Evolutionary conservation across 257 asterid species (phyloP), one percentile per base, ranked within the genome.

Genomic region (Mitragyna speciosa): DNA sequence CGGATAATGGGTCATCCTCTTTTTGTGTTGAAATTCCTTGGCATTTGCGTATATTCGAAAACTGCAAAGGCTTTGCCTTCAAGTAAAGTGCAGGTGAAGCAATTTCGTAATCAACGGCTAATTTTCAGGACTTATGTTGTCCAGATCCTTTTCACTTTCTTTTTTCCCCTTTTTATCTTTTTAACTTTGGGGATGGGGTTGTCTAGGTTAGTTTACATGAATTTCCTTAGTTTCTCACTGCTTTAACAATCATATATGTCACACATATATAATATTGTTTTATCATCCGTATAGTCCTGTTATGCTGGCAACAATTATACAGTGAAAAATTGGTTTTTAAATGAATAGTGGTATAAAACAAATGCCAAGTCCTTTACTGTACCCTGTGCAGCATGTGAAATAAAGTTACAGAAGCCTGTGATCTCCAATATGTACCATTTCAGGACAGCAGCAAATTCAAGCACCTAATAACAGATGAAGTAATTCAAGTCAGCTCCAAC

Each of bases 101-200:
- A 73, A 28, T 19, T 30, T 73, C 65, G 66, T 73, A 73, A 73
- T 51, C 77, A 73, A 51, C 12, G 65, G 77, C 77, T 51, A 51
- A 73, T 30, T 16, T 67, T 5, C 33, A 31, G 70, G 72, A 49
- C 24, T 30, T 14, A 49, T 48, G 72, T 67, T 67, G 12, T 67
- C 61, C 61, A 70, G 12, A 45, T 45, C 58, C 45, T 26, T 72
- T 72, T 6, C 43, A 39, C 28, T 7, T 26, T 20, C 20, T 20
- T 43, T 12, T 30, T 6, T 16, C 51, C 56, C 39, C 39, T 36
- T 36, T 70, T 6, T 12, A 12, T 70, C 58, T n/a, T 45, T 47
- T 71, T 71, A 22, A 66, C 22, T 31, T 11, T 11, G 67, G 5
- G 7, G 49, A 15, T 0, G 12, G 52, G 3, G 10, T 66, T 66